These are phyloP conservation scores for Amanita muscaria DNA, from an alignment of 768 basidiomycete species.

Conservation along the genomic window DNA sequence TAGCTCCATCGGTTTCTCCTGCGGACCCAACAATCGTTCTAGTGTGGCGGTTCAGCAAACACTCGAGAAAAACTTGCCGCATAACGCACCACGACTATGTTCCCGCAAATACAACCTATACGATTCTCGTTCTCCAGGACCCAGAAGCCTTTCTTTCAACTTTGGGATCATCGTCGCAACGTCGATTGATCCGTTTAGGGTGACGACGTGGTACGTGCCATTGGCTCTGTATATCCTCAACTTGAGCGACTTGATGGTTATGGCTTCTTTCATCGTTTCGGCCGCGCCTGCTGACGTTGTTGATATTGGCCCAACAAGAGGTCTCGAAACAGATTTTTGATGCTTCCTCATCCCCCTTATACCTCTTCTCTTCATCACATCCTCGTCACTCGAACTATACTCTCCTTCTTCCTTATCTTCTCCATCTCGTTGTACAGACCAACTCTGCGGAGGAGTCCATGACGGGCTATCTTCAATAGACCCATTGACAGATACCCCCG, in stretches of 20 bases:
- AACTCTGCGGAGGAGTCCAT: slow-evolving; percentile 73
- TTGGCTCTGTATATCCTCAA: slow-evolving; percentile 58
- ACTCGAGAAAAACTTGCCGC: not conserved
- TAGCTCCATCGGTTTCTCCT: slow-evolving; percentile 80
- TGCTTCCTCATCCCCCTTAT: slow-evolving; percentile 10
- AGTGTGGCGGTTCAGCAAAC: slow-evolving; percentile 5
- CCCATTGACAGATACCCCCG: too few relatives aligned
- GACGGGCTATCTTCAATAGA: slow-evolving; percentile 19
- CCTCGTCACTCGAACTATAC: slow-evolving; percentile 32
- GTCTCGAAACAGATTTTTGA: too few relatives aligned
- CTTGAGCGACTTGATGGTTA: not conserved
- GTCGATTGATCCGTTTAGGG: slow-evolving; percentile 53
- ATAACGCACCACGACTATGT: slow-evolving; percentile 56
- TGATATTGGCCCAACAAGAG: too few relatives aligned
- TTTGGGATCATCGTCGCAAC: slow-evolving; percentile 57
- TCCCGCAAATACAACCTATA: slow-evolving; percentile 71
- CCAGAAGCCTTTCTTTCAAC: slow-evolving; percentile 50
- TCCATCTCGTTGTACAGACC: slow-evolving; percentile 54
- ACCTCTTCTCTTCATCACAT: slow-evolving; percentile 8
- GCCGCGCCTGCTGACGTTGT: too few relatives aligned
- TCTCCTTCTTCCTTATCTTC: slow-evolving; percentile 29
- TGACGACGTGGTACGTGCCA: slow-evolving; percentile 61
- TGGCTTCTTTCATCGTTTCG: not conserved
- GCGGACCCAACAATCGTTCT: slow-evolving; percentile 79
- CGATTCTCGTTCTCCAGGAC: slow-evolving; percentile 42